Base-by-base conservation (phyloP, 345 rosid species). In the Boechera divaricarpa region DNA sequence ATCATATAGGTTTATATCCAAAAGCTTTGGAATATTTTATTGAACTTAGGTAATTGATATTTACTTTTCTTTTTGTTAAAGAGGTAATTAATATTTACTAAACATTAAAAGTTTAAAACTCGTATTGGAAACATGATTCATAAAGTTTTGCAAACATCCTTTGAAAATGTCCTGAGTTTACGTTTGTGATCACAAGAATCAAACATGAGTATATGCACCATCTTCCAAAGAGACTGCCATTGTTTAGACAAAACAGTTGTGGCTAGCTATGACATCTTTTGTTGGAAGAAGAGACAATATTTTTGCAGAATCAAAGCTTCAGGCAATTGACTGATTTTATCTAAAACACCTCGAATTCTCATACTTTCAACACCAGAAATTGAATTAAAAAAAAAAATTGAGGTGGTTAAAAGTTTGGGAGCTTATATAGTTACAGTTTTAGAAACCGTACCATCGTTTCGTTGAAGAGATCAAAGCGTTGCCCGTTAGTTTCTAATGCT, bases 1-100 rank as follows among this genome's bases (percentile, higher is more conserved):
- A 16, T 39, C 13, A 21, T 36, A 24, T 62, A 18, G 8, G 76
- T 72, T 51, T 61, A 13, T n/a, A 36, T 38, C 69, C 52, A 62
- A 3, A 38, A 28, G 41, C 61, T 49, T 62, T 4, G 52, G 67
- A 72, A 36, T 72, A 41, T n/a, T 31, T 45, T 0, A 44, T 44
- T 44, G 29, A 28, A 2, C 29, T 28, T 28, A 28, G 24, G 24
- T 21, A 21, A 21, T 21, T 21, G 24, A 28, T 28, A 28, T 28
- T 2, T 28, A 28, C 29, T 28, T 28, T 28, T 31, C 24, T 21
- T 21, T 21, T 21, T 21, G 1, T 21, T 21, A 21, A 21, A 21
- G 24, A 21, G 24, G 24, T 21, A 21, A 21, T 21, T 21, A 21
- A 21, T 21, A 21, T 21, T 21, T 21, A 21, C 24, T 21, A 21